These are phyloP conservation scores for Hypsizygus ulmarius DNA, from an alignment of 1,284 basidiomycete species.

Conservation along the genomic window DNA sequence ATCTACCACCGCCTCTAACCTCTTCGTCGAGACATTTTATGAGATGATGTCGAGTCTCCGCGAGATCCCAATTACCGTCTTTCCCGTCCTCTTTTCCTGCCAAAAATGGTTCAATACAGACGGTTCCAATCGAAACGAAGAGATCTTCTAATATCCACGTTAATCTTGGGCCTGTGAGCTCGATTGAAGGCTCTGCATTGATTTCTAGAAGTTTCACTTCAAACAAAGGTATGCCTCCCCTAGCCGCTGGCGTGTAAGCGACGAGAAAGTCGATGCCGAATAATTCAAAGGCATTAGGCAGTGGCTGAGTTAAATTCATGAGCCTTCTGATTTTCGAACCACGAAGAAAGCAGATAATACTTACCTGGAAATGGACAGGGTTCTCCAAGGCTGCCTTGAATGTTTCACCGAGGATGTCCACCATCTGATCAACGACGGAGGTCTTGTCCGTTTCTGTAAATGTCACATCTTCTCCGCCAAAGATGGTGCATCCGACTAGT, in stretches of 20 bases:
- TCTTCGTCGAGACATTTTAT: slow-evolving; percentile 56
- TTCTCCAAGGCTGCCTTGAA: slow-evolving; percentile 85
- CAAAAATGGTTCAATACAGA: slow-evolving; percentile 73
- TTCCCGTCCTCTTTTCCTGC: slow-evolving; percentile 1
- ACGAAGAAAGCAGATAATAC: slow-evolving; percentile 13
- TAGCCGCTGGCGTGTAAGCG: slow-evolving; percentile 40
- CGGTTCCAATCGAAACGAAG: slow-evolving; percentile 68
- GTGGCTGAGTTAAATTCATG: slow-evolving; percentile 45
- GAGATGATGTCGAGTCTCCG: slow-evolving; percentile 40
- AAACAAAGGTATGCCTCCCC: slow-evolving; percentile 31
- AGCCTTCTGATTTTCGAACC: background rate
- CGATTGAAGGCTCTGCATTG: slow-evolving; percentile 96
- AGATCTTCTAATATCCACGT: slow-evolving; percentile 79
- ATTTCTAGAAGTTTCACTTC: slow-evolving; percentile 84
- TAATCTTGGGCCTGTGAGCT: slow-evolving; percentile 85
- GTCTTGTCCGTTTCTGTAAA: slow-evolving; percentile 48
- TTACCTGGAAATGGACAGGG: slow-evolving; percentile 85
- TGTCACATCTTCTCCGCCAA: slow-evolving; percentile 17
- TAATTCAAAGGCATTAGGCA: slow-evolving; percentile 94
- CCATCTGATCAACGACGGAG: slow-evolving; percentile 61
- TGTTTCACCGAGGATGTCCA: slow-evolving; percentile 70
- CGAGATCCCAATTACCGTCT: slow-evolving; percentile 32
- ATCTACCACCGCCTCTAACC: slow-evolving; percentile 24
- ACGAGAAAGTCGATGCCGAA: slow-evolving; percentile 93
- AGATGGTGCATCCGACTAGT: slow-evolving; percentile 60